Percentiles rank a stretch among this genome's conserved stretches.
Conservation (phyloP, 2,329 filamentous ascomycete species). For the Aspergillus bombycis region DNA sequence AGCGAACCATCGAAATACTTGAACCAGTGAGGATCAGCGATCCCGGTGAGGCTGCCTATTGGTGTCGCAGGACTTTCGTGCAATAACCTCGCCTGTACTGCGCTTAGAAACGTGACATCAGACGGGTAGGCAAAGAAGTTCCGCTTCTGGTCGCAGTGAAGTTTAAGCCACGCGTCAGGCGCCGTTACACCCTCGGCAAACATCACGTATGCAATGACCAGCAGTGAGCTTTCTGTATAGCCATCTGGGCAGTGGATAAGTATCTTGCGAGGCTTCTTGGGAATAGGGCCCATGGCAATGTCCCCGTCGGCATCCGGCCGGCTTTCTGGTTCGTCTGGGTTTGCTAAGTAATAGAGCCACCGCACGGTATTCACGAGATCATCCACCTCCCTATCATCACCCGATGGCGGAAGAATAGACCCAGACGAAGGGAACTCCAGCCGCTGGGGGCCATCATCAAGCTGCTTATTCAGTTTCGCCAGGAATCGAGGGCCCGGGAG, state of each 20-base stretch:
- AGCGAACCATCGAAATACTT: slow-evolving; percentile 83
- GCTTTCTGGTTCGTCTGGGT: slow-evolving; percentile 55
- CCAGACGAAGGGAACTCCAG: slow-evolving; percentile 92
- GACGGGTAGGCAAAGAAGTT: slow-evolving; percentile 97
- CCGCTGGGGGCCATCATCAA: slow-evolving; percentile 55
- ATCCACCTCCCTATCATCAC: slow-evolving; percentile 80
- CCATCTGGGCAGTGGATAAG: slow-evolving; percentile 94
- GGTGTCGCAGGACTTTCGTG: slow-evolving; percentile 48
- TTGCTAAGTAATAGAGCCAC: slow-evolving; percentile 85
- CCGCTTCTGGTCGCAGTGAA: slow-evolving; percentile 78
- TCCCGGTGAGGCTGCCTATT: slow-evolving; percentile 25
- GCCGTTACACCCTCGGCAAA: slow-evolving; percentile 82
- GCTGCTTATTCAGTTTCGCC: slow-evolving; percentile 62
- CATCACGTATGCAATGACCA: slow-evolving; percentile 90
- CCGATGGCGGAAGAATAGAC: slow-evolving; percentile 83
- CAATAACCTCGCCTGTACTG: slow-evolving; percentile 75
- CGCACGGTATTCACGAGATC: slow-evolving; percentile 82
- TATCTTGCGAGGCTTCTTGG: slow-evolving; percentile 63
- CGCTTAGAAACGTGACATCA: slow-evolving; percentile 80
- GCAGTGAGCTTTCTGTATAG: slow-evolving; percentile 90
- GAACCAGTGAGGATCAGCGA: slow-evolving; percentile 74
- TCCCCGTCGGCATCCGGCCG: slow-evolving; percentile 58
- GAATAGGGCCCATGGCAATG: slow-evolving; percentile 53
- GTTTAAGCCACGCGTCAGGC: slow-evolving; percentile 81
- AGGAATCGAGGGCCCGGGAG: slow-evolving; percentile 72